These are phyloP conservation scores for Euphorbia lathyris DNA, from an alignment of 345 rosid genomes.

Conservation along the genomic window DNA sequence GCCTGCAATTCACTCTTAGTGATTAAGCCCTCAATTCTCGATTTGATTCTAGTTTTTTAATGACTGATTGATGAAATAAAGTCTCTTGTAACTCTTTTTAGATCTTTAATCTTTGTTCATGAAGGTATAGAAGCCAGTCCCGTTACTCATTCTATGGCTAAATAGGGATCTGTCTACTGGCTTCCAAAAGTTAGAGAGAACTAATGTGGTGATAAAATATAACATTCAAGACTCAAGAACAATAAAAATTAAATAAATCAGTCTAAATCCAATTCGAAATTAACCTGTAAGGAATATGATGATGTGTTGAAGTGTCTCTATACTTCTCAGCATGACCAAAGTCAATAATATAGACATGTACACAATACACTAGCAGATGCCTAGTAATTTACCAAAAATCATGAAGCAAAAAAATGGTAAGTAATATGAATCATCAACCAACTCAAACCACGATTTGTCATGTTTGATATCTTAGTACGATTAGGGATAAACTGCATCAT, in stretches of 20 bases:
- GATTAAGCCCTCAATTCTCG: too few species aligned
- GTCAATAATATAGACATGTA: slow-evolving; percentile 83
- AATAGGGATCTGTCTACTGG: too few species aligned
- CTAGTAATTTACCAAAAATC: slow-evolving; percentile 7
- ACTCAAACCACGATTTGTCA: slow-evolving; percentile 73
- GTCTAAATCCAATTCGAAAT: neutral
- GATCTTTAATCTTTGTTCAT: too few species aligned
- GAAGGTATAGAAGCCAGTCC: too few species aligned
- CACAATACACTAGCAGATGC: slow-evolving; percentile 14
- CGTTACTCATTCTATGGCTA: too few species aligned
- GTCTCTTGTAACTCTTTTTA: too few species aligned
- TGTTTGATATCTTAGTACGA: slow-evolving; percentile 91
- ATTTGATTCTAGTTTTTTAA: too few species aligned
- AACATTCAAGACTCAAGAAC: neutral
- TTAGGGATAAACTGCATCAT: too few species aligned
- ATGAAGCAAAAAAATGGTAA: neutral
- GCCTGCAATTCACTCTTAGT: too few species aligned
- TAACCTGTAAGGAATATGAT: slow-evolving; percentile 88
- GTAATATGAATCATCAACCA: slow-evolving; percentile 5
- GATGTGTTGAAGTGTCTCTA: slow-evolving; percentile 72
- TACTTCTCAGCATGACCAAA: slow-evolving; percentile 91
- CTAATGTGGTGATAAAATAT: neutral
- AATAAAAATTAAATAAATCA: neutral
- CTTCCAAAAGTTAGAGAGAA: too few species aligned
- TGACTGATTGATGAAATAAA: too few species aligned